A percentile compares a stretch with the other conserved stretches of the same genome.
Evolutionary conservation across 139 green algal species (phyloP).

Genomic region (Ulvella scutata): DNA sequence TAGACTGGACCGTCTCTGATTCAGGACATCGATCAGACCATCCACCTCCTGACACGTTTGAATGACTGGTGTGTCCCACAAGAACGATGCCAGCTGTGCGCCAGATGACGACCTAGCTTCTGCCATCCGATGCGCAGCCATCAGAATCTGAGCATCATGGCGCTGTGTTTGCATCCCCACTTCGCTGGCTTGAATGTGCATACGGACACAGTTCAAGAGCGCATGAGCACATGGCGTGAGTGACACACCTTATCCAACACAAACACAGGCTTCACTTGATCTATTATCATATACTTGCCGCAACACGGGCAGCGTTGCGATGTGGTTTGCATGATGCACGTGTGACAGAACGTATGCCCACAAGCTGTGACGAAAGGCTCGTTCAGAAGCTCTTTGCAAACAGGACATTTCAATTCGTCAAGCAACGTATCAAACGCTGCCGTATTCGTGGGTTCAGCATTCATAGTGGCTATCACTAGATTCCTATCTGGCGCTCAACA

Average conservation of each 20-base stretch:
- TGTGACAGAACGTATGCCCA: slow-evolving; percentile 71
- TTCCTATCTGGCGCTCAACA: no score
- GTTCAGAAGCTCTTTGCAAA: slow-evolving; percentile 53
- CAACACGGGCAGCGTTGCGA: slow-evolving; percentile 52
- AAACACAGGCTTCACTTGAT: slow-evolving; percentile 66
- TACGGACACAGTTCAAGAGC: neutral
- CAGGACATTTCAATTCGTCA: slow-evolving; percentile 48
- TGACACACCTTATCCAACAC: slow-evolving; percentile 46
- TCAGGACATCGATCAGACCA: slow-evolving; percentile 29
- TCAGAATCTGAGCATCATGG: slow-evolving; percentile 12
- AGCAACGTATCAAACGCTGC: neutral
- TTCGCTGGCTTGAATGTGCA: neutral
- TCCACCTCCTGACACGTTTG: slow-evolving; percentile 26
- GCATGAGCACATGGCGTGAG: neutral
- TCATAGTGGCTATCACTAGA: no score
- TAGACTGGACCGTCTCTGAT: slow-evolving; percentile 22
- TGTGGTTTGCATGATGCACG: slow-evolving; percentile 49
- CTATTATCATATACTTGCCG: slow-evolving; percentile 31
- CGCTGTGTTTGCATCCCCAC: slow-evolving; percentile 7
- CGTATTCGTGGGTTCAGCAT: neutral
- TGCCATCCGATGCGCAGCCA: neutral
- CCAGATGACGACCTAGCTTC: neutral
- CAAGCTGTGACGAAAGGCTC: slow-evolving; percentile 69
- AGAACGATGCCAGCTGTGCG: slow-evolving; percentile 9
- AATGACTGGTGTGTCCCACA: neutral